Conservation (phyloP, 129 eudicot genomes). For the Lonicera japonica region DNA sequence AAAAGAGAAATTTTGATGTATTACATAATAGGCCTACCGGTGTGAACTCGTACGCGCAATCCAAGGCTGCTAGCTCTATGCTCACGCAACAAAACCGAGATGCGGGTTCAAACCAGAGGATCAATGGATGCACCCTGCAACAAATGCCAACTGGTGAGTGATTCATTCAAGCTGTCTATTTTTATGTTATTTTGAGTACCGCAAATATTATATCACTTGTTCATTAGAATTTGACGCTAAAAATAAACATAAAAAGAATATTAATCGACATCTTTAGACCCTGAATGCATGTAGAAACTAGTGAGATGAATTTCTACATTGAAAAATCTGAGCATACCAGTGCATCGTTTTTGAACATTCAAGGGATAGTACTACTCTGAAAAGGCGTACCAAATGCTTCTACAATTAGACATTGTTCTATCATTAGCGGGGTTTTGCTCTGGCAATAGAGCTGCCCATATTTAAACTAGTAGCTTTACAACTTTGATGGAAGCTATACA, state of each 20-base stretch:
- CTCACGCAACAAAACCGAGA: conserved; percentile 17
- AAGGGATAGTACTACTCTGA: no score
- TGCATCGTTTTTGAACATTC: neutral
- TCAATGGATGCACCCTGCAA: conserved; percentile 12
- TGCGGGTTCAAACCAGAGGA: conserved; percentile 15
- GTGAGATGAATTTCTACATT: no score
- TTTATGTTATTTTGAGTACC: neutral
- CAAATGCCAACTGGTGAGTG: conserved; percentile 32
- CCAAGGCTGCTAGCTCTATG: conserved; percentile 11
- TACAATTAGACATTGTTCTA: no score
- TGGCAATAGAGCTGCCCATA: no score
- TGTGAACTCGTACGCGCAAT: conserved; percentile 22
- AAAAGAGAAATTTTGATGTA: conserved; percentile 15
- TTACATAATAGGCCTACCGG: conserved; percentile 3
- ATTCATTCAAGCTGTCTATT: neutral
- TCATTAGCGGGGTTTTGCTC: no score
- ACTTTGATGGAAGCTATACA: no score
- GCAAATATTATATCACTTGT: neutral
- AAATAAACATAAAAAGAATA: neutral
- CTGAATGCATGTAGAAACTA: no score
- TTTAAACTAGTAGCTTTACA: no score
- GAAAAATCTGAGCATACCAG: neutral
- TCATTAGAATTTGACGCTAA: neutral
- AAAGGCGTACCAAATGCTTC: no score
- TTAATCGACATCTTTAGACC: no score